A percentile compares a stretch with the other conserved stretches of the same genome.
phyloP scores from a whole-genome alignment of 2,329 filamentous ascomycete species.

The Aspergillus tubingensis region DNA sequence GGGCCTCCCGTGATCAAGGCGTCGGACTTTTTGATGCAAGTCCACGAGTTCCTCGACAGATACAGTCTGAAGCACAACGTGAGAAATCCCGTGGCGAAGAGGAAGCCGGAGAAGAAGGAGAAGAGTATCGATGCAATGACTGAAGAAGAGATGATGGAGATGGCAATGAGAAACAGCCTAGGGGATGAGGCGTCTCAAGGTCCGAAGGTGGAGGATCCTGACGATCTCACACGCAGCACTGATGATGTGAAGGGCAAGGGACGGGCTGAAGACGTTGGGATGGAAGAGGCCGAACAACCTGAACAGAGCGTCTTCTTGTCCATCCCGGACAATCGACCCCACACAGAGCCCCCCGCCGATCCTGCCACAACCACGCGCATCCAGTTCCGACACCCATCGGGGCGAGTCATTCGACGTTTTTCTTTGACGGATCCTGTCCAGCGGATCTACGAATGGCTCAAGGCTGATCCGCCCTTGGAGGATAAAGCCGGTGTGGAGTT shows the following conservation, averaged over 20 bases:
- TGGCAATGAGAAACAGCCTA: constrained; percentile 88
- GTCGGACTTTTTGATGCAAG: constrained; percentile 81
- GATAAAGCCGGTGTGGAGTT: constrained; percentile 78
- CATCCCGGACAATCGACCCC: constrained; percentile 72
- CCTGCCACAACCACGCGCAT: constrained; percentile 78
- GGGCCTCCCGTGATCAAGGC: constrained; percentile 75
- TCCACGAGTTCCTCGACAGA: constrained; percentile 94
- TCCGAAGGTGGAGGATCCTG: constrained; percentile 72
- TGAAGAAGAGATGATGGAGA: constrained; percentile 94
- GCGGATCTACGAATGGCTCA: constrained; percentile 94
- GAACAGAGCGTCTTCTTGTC: constrained; percentile 59
- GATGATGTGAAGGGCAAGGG: constrained; percentile 48
- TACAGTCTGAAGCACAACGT: constrained; percentile 86
- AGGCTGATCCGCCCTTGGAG: constrained; percentile 74
- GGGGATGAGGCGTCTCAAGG: constrained; percentile 52
- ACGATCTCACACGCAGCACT: constrained; percentile 75
- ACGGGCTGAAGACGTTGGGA: constrained; percentile 50
- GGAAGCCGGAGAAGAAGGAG: constrained; percentile 69
- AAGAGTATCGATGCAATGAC: constrained; percentile 85
- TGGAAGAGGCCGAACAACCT: constrained; percentile 41
- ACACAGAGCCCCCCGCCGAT: constrained; percentile 73
- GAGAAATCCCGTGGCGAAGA: constrained; percentile 87
- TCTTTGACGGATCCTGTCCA: constrained; percentile 72
- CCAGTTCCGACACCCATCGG: constrained; percentile 84
- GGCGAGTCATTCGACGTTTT: constrained; percentile 87